Conservation (phyloP, 805 yeast species). For the Cyberlindnera japonica region DNA sequence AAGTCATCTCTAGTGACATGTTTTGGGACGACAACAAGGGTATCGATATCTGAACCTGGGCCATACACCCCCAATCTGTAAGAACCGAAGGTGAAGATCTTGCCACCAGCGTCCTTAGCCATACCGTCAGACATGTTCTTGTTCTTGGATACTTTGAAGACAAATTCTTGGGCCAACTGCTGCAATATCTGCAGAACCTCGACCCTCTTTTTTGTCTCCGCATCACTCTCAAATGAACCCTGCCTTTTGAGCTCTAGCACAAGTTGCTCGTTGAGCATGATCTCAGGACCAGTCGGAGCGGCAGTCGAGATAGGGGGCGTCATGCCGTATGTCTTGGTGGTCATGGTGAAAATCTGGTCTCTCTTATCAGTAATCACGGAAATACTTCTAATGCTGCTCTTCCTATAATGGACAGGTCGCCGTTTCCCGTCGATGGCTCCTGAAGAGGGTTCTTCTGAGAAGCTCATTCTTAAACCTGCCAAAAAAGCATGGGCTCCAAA, state of each 20-base stretch:
- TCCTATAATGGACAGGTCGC: too few relatives aligned
- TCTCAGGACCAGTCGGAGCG: constrained; percentile 81
- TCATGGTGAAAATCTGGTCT: constrained; percentile 3
- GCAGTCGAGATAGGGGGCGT: constrained; percentile 72
- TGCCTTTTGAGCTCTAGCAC: constrained; percentile 75
- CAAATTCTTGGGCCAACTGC: constrained; percentile 74
- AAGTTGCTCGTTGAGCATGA: constrained; percentile 66
- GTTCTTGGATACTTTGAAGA: constrained; percentile 68
- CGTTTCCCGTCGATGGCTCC: too few relatives aligned
- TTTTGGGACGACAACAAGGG: constrained; percentile 94
- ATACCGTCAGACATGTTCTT: constrained; percentile 96
- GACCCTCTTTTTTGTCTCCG: constrained; percentile 76
- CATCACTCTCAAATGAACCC: constrained; percentile 87
- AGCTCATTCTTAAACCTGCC: too few relatives aligned
- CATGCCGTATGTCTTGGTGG: constrained; percentile 25
- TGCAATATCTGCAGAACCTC: constrained; percentile 72
- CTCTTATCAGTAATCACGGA: too few relatives aligned
- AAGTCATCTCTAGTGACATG: constrained; percentile 90
- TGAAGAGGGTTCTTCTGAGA: too few relatives aligned
- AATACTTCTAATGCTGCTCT: background rate
- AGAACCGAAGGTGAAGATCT: constrained; percentile 93
- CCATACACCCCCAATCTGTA: constrained; percentile 95
- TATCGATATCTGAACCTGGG: constrained; percentile 97
- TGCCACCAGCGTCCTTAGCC: constrained; percentile 98
- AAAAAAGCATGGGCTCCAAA: too few relatives aligned